These are phyloP conservation scores for Cladosporium cucumerinum DNA, from an alignment of 2,329 filamentous ascomycete species.

Conservation along the genomic window DNA sequence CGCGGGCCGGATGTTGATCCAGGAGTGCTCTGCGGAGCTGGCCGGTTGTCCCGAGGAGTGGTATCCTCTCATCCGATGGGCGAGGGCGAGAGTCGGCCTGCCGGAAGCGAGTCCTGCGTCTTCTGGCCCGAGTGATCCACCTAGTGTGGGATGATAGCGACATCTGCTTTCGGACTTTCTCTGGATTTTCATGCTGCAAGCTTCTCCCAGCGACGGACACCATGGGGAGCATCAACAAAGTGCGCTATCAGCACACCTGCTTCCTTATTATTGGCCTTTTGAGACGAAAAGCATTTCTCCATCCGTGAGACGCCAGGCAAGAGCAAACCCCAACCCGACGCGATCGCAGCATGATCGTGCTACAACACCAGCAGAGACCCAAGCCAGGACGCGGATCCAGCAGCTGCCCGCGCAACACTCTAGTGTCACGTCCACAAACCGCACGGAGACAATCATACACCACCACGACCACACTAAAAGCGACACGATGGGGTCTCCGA, in stretches of 20 bases:
- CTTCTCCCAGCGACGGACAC: too few relatives aligned
- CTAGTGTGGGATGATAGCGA: not conserved
- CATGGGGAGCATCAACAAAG: not conserved
- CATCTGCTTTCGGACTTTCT: not conserved
- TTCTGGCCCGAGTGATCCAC: not conserved
- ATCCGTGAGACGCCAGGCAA: not conserved
- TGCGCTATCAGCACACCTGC: not conserved
- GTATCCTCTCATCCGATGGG: conserved; percentile 4
- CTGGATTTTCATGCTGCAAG: not conserved
- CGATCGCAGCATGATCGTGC: not conserved
- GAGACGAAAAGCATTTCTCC: not conserved
- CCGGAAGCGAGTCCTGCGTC: not conserved
- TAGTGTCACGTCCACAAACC: not conserved
- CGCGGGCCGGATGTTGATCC: not conserved
- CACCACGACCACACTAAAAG: not conserved
- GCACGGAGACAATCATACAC: not conserved
- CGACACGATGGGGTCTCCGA: not conserved
- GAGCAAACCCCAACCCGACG: not conserved
- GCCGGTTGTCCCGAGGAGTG: conserved; percentile 4
- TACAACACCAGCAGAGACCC: not conserved
- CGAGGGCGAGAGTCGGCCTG: conserved; percentile 1
- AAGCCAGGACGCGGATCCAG: not conserved
- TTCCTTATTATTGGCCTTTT: not conserved
- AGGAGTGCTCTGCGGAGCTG: conserved; percentile 5
- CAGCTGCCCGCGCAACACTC: not conserved